phyloP scores from a whole-genome alignment of 2,329 filamentous ascomycete species.

The Colletotrichum endophyticum region DNA sequence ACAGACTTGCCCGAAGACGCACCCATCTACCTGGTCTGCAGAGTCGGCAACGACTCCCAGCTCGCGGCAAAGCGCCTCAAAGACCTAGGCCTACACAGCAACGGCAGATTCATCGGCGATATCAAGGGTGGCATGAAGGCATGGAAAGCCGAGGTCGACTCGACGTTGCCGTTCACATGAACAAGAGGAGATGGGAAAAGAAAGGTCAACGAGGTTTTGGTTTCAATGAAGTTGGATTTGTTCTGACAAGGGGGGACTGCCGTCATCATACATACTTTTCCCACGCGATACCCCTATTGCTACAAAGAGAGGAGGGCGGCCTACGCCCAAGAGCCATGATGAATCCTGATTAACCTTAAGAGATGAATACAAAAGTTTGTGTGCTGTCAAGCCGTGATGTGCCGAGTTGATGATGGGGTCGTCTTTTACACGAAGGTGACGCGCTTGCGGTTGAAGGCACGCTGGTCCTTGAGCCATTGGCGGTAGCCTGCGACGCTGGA shows the following conservation, averaged over 20 bases:
- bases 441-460: slow-evolving; percentile 94
- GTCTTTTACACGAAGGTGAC: slow-evolving; percentile 63
- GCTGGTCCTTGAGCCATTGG: slow-evolving; percentile 96
- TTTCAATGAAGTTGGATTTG: slow-evolving; percentile 9
- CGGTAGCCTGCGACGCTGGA: slow-evolving; percentile 89
- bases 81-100: slow-evolving; percentile 58
- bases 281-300: slow-evolving; percentile 4
- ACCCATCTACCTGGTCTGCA: slow-evolving; percentile 75
- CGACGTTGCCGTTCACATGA: slow-evolving; percentile 57
- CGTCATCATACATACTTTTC: slow-evolving; percentile 26
- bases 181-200: not conserved
- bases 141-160: slow-evolving; percentile 74
- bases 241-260: slow-evolving; percentile 29
- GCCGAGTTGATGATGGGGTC: not conserved
- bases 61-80: slow-evolving; percentile 70
- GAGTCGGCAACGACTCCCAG: slow-evolving; percentile 81
- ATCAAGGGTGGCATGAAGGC: slow-evolving; percentile 74
- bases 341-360: slow-evolving; percentile 1
- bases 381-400: not conserved
- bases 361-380: slow-evolving; percentile 6
- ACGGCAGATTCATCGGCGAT: slow-evolving; percentile 69
- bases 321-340: slow-evolving; percentile 11
- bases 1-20: slow-evolving; percentile 41
- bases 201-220: not conserved
- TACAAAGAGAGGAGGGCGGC: slow-evolving; percentile 12